Base-by-base conservation (phyloP, 202 grass and related monocot species). In the Setaria viridis region DNA sequence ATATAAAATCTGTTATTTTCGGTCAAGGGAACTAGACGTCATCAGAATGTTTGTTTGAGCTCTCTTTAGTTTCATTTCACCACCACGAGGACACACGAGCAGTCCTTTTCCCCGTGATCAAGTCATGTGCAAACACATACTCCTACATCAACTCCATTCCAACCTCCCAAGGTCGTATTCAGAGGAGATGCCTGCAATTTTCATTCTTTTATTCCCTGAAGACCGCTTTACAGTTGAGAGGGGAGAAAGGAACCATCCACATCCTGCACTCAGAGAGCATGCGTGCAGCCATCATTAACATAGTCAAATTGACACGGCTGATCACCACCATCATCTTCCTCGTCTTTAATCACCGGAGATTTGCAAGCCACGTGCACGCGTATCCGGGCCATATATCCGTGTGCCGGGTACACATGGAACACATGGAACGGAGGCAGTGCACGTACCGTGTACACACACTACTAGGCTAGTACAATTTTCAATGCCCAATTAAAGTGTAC, bases 71-170 rank as follows among this genome's bases (percentile, higher is more conserved):
- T 41, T 41, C 39, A 41, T 5, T 41, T 41, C 39, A 41, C 39
- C 39, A 5, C 39, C 39, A 41, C 12, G 25, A 29, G 43, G 30
- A 17, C 57, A 9, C 39, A 30, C 6, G 12, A 32, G n/a, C n/a
- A 49, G 79, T 87, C 72, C 46, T 82, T 77, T 77, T 63, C 79
- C 64, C 20, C 67, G 76, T 76, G 67, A 85, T 80, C 76, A 67
- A 54, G 41, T 70, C 82, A 85, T 85, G 82, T 70, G 76, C 70
- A 35, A 34, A 30, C 19, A 5, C 63, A 29, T 13, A 25, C 5
- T 20, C 25, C 25, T 25, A 25, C 25, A 19, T 77, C 77, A 3
- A 35, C 80, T 71, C 76, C 12, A 14, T n/a, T 63, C 16, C n/a
- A 37, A 41, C 5, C 6, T 39, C 6, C 64, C 17, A n/a, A 76